Evolutionary conservation across 116 monocot species (phyloP).

Genomic region (Iris pallida): DNA sequence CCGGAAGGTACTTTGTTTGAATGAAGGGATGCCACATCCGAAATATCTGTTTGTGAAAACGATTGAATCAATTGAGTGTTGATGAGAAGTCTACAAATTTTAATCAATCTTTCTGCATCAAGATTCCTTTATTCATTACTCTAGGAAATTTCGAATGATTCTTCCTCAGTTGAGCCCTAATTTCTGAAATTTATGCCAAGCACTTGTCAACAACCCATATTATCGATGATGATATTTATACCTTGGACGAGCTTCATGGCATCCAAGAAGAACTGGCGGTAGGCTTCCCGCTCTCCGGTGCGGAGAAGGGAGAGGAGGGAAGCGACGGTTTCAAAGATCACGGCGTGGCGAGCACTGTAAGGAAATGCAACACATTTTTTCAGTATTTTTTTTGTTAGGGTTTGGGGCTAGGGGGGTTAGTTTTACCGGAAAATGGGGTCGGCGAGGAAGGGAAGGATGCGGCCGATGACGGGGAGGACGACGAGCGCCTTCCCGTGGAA

Average conservation of each 20-base stretch:
- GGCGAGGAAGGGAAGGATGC: conserved; percentile 77
- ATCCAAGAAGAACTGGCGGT: conserved; percentile 79
- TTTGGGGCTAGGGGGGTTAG: neutral
- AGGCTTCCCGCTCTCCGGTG: conserved; percentile 61
- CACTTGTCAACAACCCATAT: neutral
- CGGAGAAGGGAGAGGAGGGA: conserved; percentile 84
- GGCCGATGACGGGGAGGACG: conserved; percentile 66
- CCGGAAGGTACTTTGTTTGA: conserved; percentile 17
- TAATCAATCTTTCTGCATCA: neutral
- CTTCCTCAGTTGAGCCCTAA: too few relatives aligned
- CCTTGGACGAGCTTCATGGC: conserved; percentile 63
- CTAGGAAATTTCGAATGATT: too few relatives aligned
- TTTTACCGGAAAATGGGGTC: conserved; percentile 63
- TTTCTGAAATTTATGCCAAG: neutral
- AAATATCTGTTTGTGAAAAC: conserved; percentile 51
- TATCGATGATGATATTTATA: conserved; percentile 11
- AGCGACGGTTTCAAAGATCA: conserved; percentile 66
- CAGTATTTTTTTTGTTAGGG: neutral
- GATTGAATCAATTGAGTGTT: neutral
- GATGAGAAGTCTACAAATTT: neutral
- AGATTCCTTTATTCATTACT: neutral
- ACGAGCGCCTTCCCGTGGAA: conserved; percentile 70
- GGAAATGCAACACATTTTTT: neutral
- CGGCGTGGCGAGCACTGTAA: conserved; percentile 58
- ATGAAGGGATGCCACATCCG: conserved; percentile 31